phyloP scores from a whole-genome alignment of 345 rosid genomes.

The Moringa oleifera region DNA sequence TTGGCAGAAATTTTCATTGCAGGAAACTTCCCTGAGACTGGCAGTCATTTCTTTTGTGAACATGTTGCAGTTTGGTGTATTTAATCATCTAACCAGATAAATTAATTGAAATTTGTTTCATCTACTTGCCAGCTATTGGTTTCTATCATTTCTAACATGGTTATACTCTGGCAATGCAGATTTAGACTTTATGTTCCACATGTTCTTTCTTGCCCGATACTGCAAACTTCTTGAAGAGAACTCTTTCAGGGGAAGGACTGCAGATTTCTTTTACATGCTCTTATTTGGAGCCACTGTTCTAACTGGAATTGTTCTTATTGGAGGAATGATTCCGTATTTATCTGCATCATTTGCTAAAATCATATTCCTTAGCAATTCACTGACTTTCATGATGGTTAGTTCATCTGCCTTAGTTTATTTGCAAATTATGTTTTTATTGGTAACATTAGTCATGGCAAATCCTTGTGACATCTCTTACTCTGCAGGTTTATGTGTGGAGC shows the following conservation, averaged over 20 bases:
- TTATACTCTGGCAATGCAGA: slow-evolving; percentile 38
- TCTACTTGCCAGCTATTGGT: not conserved
- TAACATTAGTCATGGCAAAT: not conserved
- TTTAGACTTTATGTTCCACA: slow-evolving; percentile 96
- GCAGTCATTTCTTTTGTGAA: too few relatives aligned
- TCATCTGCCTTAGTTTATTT: slow-evolving; percentile 5
- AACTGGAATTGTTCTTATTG: slow-evolving; percentile 82
- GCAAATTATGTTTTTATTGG: slow-evolving; percentile 6
- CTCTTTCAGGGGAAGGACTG: slow-evolving; percentile 96
- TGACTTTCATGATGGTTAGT: slow-evolving; percentile 98
- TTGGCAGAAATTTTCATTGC: too few relatives aligned
- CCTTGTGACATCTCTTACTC: not conserved
- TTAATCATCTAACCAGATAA: not conserved
- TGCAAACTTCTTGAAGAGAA: slow-evolving; percentile 98
- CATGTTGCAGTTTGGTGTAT: not conserved
- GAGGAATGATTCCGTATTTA: slow-evolving; percentile 92
- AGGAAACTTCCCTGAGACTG: too few relatives aligned
- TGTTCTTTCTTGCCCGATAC: slow-evolving; percentile 98
- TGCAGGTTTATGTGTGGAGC: slow-evolving; percentile 97
- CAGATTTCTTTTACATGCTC: slow-evolving; percentile 98
- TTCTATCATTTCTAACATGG: slow-evolving; percentile 8
- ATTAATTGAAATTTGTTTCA: too few relatives aligned
- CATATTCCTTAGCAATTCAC: slow-evolving; percentile 94
- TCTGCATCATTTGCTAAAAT: slow-evolving; percentile 87
- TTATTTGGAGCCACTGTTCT: slow-evolving; percentile 86